phyloP scores from a whole-genome alignment of 2,329 filamentous ascomycete species.

The Aschersonia sp. region DNA sequence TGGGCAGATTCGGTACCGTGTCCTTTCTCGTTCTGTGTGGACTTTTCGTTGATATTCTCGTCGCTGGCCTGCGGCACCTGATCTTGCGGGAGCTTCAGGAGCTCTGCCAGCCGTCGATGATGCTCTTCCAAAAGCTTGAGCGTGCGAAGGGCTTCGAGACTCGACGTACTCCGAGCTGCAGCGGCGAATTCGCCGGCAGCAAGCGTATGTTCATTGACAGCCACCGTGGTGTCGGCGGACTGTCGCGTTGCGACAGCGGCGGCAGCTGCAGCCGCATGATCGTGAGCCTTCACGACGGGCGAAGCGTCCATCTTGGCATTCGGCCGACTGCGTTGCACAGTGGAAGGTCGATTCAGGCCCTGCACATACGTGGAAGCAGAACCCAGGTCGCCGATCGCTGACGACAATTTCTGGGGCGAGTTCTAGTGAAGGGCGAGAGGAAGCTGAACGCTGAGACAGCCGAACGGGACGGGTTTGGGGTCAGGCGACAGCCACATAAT shows the following conservation, averaged over 20 bases:
- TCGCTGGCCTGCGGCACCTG: slow-evolving; percentile 19
- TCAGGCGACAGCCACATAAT: too few species aligned
- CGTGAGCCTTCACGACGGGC: slow-evolving; percentile 52
- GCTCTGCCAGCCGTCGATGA: slow-evolving; percentile 67
- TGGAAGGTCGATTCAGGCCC: too few species aligned
- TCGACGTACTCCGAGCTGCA: slow-evolving; percentile 57
- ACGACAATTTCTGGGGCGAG: too few species aligned
- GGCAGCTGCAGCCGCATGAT: slow-evolving; percentile 73
- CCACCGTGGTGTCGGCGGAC: slow-evolving; percentile 61
- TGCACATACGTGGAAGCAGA: too few species aligned
- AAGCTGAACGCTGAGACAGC: too few species aligned
- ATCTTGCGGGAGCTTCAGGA: slow-evolving; percentile 55
- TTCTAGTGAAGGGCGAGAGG: too few species aligned
- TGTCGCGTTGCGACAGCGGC: slow-evolving; percentile 67
- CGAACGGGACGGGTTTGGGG: too few species aligned
- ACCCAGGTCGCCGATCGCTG: too few species aligned
- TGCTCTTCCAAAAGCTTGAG: slow-evolving; percentile 76
- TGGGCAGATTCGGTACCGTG: not conserved
- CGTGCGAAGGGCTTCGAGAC: slow-evolving; percentile 63
- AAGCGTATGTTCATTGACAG: slow-evolving; percentile 74
- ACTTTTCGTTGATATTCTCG: slow-evolving; percentile 8
- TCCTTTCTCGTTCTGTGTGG: slow-evolving; percentile 13
- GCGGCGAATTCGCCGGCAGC: slow-evolving; percentile 82
- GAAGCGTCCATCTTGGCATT: slow-evolving; percentile 19
- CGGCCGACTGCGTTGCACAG: too few species aligned